Evolutionary conservation across 192 early-diverging fungal genomes (phyloP), one percentile per base, ranked within the genome.

Genomic region (Glomus cerebriforme): DNA sequence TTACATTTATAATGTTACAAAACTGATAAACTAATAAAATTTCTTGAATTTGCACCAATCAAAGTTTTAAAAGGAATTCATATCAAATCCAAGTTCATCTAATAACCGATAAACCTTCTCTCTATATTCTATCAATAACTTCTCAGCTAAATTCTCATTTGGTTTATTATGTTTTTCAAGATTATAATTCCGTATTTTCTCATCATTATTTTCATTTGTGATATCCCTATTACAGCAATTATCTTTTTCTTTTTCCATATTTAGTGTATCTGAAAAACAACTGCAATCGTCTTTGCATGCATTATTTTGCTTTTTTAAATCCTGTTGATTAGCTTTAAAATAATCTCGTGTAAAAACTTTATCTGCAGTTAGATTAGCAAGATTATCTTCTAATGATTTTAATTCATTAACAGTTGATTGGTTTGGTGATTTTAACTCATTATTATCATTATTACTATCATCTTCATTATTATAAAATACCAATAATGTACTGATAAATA

Each of bases 301-400:
- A 45, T n/a, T 29, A 19, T 47, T 26, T 17, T 9, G 34, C 2
- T 43, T 70, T 70, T 43, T 34, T 24, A 27, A 6, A 15, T 15
- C 32, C 6, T 43, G 19, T 70, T 37, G 31, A 34, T 8, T 29
- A 32, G 2, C 6, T 73, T 59, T 31, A 73, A 73, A 59, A 73
- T 73, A 73, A n/a, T 59, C 47, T 59, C 27, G 49, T 29, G 72
- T 73, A 37, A 73, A 73, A 59, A 59, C 27, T 34, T 47, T 73
- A 31, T 73, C 54, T 1, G 37, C 49, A 10, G 72, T 58, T 19
- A 73, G 34, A 58, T 73, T 59, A 26, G 47, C 24, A 73, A 73
- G 72, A 19, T 59, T 49, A 31, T 29, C 24, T 59, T 73, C 72
- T 73, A 73, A 73, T 22, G 27, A 49, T 73, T 73, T 35, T 39